A percentile compares a stretch with the other conserved stretches of the same genome.
Conservation (phyloP, 1,284 basidiomycete species). For the Ceratobasidium theobromae region DNA sequence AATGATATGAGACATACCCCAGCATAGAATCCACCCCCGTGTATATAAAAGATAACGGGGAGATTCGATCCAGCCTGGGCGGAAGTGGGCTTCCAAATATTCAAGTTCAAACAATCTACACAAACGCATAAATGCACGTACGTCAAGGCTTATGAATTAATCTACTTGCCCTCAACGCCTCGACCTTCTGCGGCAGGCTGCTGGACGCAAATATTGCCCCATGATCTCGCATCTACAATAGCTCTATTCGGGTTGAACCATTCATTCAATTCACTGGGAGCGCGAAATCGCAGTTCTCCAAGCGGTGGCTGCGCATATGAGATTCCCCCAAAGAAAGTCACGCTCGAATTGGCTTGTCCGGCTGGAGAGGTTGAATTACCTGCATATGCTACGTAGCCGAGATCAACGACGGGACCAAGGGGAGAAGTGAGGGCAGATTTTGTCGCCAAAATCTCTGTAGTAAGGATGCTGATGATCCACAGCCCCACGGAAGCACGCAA, state of each 20-base stretch:
- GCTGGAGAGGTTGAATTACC: slow-evolving; percentile 41
- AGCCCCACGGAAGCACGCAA: too few relatives aligned
- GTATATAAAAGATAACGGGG: slow-evolving; percentile 66
- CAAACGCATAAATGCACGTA: slow-evolving; percentile 42
- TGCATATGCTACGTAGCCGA: slow-evolving; percentile 44
- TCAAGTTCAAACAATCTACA: slow-evolving; percentile 51
- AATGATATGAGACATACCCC: slow-evolving; percentile 14
- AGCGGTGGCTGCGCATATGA: slow-evolving; percentile 51
- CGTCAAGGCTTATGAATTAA: background rate
- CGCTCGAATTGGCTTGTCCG: slow-evolving; percentile 46
- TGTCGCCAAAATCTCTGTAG: too few relatives aligned
- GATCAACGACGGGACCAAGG: slow-evolving; percentile 35
- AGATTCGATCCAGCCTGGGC: slow-evolving; percentile 46
- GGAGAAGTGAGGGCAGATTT: slow-evolving; percentile 5
- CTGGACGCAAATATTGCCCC: slow-evolving; percentile 24
- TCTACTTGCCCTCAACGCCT: slow-evolving; percentile 11
- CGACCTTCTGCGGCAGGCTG: slow-evolving; percentile 21
- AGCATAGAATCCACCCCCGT: slow-evolving; percentile 55
- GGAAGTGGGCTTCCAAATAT: slow-evolving; percentile 47
- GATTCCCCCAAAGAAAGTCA: slow-evolving; percentile 57
- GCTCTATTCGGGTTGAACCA: slow-evolving; percentile 30
- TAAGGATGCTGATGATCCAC: too few relatives aligned
- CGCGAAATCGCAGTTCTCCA: slow-evolving; percentile 44
- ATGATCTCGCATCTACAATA: slow-evolving; percentile 30
- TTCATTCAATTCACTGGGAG: slow-evolving; percentile 43